A percentile compares a stretch with the other conserved stretches of the same genome.
These are phyloP conservation scores for Senna tora DNA, from an alignment of 306 rosid genomes.

Conservation along the genomic window DNA sequence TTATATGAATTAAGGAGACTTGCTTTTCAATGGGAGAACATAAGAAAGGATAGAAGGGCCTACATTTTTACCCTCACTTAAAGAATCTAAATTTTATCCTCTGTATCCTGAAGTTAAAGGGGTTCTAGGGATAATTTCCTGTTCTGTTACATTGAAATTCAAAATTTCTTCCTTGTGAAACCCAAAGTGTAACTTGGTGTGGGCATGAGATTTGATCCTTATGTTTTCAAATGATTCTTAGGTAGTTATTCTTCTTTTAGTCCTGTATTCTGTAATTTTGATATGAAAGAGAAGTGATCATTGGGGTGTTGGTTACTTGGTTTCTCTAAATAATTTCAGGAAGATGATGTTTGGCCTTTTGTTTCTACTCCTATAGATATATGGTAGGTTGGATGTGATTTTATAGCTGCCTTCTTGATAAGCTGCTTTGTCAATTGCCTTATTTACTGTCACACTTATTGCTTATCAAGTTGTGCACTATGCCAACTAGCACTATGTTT, in stretches of 20 bases:
- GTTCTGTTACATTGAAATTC: background rate
- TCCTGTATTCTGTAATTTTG: background rate
- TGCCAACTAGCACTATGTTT: conserved; percentile 23
- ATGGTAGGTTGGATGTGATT: background rate
- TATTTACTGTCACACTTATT: background rate
- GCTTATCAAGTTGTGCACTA: conserved; percentile 16
- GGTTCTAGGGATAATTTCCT: background rate
- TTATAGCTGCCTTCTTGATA: background rate
- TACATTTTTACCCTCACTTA: background rate
- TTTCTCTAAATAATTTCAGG: background rate
- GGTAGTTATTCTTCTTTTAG: background rate
- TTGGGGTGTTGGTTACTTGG: background rate
- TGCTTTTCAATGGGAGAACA: background rate
- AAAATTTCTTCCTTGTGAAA: background rate
- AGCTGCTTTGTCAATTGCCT: background rate
- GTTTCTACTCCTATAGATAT: background rate
- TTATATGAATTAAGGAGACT: background rate
- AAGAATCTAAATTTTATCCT: background rate
- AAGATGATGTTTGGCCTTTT: background rate
- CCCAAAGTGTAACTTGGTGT: background rate
- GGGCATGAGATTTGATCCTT: background rate
- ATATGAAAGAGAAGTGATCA: background rate
- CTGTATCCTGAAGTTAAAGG: background rate
- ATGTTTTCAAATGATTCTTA: background rate
- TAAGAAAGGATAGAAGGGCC: background rate